A percentile compares a stretch with the other conserved stretches of the same genome.
phyloP scores from a whole-genome alignment of 2,329 filamentous ascomycete genomes.

The Trichoderma pleuroti region DNA sequence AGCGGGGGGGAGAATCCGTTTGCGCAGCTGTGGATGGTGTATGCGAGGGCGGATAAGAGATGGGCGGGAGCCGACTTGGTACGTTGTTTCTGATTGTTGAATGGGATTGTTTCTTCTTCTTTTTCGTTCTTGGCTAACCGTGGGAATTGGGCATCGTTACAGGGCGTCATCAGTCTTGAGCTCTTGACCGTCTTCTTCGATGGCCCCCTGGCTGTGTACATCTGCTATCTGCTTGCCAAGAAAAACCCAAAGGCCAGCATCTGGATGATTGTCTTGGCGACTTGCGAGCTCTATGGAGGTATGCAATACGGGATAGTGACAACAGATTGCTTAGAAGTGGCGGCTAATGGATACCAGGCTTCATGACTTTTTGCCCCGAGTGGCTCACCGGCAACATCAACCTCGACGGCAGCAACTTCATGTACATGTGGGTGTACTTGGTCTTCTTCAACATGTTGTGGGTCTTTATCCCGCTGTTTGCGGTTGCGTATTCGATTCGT shows the following conservation, averaged over 20 bases:
- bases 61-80: constrained; percentile 63
- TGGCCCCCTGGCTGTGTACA: constrained; percentile 56
- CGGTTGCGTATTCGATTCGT: constrained; percentile 50
- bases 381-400: constrained; percentile 62
- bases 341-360: constrained; percentile 41
- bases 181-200: constrained; percentile 62
- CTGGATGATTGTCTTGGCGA: constrained; percentile 62
- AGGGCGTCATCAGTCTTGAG: constrained; percentile 62
- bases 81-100: constrained; percentile 26
- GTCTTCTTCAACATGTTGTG: constrained; percentile 67
- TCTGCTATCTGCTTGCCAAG: constrained; percentile 58
- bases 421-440: constrained; percentile 66
- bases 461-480: constrained; percentile 61
- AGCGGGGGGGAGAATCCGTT: constrained; percentile 52
- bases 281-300: constrained; percentile 64
- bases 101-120: too few relatives aligned
- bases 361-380: constrained; percentile 69
- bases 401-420: constrained; percentile 63
- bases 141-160: background rate
- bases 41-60: constrained; percentile 59
- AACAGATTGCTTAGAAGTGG: background rate
- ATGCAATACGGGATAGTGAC: constrained; percentile 20
- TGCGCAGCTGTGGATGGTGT: constrained; percentile 66
- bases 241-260: constrained; percentile 54
- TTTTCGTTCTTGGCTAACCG: constrained; percentile 3